phyloP scores from a whole-genome alignment of 352 stramenopile species.

The Phytophthora quininea region DNA sequence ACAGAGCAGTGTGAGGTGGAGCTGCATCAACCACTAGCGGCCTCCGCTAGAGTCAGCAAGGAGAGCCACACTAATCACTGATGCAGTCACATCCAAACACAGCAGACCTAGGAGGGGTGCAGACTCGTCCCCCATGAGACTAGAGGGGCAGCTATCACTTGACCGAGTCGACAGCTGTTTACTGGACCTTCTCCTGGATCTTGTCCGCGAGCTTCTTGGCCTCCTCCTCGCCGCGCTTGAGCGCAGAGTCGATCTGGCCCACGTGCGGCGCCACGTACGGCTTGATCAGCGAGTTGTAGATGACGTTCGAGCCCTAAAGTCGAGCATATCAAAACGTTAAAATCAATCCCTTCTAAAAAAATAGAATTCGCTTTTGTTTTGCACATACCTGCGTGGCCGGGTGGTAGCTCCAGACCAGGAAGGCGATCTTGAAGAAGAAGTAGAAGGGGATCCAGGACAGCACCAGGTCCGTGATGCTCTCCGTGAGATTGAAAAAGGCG shows the following conservation, averaged over 20 bases:
- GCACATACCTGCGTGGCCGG: conserved; percentile 49
- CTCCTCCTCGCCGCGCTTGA: conserved; percentile 60
- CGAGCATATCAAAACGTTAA: too few relatives aligned
- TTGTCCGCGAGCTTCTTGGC: conserved; percentile 60
- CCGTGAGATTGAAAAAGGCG: conserved; percentile 96
- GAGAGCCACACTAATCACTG: neutral
- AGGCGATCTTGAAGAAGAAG: conserved; percentile 88
- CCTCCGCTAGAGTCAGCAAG: neutral
- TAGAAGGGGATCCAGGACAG: conserved; percentile 89
- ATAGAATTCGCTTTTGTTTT: too few relatives aligned
- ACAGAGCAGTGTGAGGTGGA: conserved; percentile 22
- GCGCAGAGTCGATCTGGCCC: conserved; percentile 62
- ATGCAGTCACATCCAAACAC: neutral
- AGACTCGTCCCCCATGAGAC: neutral
- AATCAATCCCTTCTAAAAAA: too few relatives aligned
- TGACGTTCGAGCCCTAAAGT: conserved; percentile 67
- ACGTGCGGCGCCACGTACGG: conserved; percentile 80
- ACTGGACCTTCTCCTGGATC: conserved; percentile 49
- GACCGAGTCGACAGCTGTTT: conserved; percentile 9
- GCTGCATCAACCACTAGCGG: neutral
- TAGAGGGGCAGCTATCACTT: neutral
- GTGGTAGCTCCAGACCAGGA: conserved; percentile 89
- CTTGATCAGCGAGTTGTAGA: conserved; percentile 88
- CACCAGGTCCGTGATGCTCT: conserved; percentile 85
- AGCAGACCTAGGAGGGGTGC: conserved; percentile 1